Conservation (phyloP, 306 rosid species). For the Hippophae tibetana region DNA sequence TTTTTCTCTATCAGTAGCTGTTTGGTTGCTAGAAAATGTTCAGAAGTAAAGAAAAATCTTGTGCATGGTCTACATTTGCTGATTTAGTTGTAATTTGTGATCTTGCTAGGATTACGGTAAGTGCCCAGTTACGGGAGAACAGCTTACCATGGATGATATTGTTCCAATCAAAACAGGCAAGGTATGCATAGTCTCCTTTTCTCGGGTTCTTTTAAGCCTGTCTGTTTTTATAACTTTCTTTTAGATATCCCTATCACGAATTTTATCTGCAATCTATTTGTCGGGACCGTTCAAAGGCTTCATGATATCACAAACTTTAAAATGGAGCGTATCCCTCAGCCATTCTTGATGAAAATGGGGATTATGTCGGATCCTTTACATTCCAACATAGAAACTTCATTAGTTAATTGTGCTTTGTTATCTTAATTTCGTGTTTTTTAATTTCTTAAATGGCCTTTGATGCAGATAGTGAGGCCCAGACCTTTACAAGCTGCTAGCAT, state of each 20-base stretch:
- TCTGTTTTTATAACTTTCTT: neutral
- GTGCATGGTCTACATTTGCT: neutral
- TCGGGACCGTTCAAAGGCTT: neutral
- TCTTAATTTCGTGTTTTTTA: neutral
- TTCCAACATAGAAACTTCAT: neutral
- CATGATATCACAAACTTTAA: too few relatives aligned
- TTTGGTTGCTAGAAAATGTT: constrained; percentile 9
- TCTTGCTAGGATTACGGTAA: constrained; percentile 78
- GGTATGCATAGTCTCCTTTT: constrained; percentile 34
- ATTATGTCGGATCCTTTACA: neutral
- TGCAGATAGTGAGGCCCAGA: constrained; percentile 97
- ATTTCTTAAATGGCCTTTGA: constrained; percentile 13
- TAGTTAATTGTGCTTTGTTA: neutral
- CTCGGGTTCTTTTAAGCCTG: neutral
- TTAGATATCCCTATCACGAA: neutral
- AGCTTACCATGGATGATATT: constrained; percentile 63
- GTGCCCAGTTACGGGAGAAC: constrained; percentile 88
- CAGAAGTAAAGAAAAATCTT: neutral
- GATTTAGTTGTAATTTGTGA: constrained; percentile 7
- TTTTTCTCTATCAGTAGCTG: neutral
- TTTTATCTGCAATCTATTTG: neutral
- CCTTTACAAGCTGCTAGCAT: constrained; percentile 98
- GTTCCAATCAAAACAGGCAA: constrained; percentile 82
- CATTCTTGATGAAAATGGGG: too few relatives aligned
- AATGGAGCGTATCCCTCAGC: too few relatives aligned